Percentiles rank a stretch among this genome's conserved stretches.
Evolutionary conservation across 768 basidiomycete species (phyloP).

Genomic region (Mycena galopus): DNA sequence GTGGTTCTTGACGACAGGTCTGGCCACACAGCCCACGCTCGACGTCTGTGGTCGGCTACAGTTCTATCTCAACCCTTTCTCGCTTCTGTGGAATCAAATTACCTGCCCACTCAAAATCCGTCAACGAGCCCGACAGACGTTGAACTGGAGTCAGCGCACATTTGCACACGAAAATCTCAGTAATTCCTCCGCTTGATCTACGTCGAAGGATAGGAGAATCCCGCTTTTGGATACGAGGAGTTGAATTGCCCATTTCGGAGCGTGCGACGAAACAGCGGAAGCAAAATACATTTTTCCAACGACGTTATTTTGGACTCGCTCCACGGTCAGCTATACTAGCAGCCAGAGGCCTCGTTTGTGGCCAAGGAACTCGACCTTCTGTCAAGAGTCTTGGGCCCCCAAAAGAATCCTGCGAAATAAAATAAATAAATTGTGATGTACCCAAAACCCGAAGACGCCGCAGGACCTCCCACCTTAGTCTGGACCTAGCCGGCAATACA

Average conservation of each 20-base stretch:
- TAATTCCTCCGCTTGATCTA: neutral
- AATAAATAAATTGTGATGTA: neutral
- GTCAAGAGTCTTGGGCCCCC: neutral
- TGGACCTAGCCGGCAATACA: neutral
- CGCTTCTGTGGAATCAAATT: too few species aligned
- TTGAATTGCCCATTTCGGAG: conserved; percentile 13
- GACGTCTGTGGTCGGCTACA: too few species aligned
- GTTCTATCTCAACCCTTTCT: too few species aligned
- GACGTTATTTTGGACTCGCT: neutral
- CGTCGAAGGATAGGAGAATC: neutral
- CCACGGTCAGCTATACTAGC: neutral
- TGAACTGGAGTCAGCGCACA: neutral
- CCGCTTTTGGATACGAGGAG: conserved; percentile 4
- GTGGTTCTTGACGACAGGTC: too few species aligned
- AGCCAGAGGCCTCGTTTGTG: neutral
- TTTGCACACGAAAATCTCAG: neutral
- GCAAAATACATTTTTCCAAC: neutral
- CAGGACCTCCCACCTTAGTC: neutral
- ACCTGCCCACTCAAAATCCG: neutral
- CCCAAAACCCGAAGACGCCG: neutral
- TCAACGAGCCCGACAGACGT: neutral
- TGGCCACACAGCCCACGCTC: too few species aligned
- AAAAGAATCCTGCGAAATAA: neutral
- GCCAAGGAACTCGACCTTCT: neutral
- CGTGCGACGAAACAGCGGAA: conserved; percentile 20